Conservation (phyloP, 306 rosid species). For the Rosa persica region DNA sequence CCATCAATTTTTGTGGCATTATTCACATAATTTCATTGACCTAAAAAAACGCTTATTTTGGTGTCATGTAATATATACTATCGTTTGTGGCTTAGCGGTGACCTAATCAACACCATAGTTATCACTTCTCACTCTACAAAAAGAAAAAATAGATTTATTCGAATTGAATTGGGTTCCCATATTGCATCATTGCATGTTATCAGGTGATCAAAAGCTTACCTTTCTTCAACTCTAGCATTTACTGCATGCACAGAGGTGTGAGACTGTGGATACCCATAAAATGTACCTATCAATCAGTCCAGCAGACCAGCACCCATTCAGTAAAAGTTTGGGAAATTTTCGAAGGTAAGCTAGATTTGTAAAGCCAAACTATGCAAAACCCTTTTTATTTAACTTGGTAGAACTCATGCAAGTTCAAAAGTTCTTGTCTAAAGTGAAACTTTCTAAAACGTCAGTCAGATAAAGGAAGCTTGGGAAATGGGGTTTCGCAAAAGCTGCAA, state of each 20-base stretch:
- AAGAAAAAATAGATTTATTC: not conserved
- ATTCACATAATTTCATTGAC: constrained; percentile 5
- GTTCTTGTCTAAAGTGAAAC: not conserved
- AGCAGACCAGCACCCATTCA: not conserved
- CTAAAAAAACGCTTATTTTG: not conserved
- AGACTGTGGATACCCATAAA: constrained; percentile 4
- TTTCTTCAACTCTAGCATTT: not conserved
- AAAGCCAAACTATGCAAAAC: not conserved
- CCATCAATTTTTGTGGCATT: constrained; percentile 9
- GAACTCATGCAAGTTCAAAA: constrained; percentile 14
- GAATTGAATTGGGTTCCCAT: not conserved
- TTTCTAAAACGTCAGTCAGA: not conserved
- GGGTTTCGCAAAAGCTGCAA: constrained; percentile 22
- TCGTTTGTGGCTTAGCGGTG: not conserved
- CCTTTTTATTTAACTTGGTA: not conserved
- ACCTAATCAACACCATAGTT: not conserved
- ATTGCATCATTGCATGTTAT: not conserved
- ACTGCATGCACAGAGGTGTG: not conserved
- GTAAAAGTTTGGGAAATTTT: constrained; percentile 1
- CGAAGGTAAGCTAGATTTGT: not conserved
- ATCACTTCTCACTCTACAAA: not conserved
- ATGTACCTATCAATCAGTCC: not conserved
- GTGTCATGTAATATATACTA: not conserved
- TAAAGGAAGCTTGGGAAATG: not conserved
- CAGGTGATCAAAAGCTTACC: constrained; percentile 5